Conservation (phyloP, 192 early-diverging fungal species). For the Gigaspora rosea region DNA sequence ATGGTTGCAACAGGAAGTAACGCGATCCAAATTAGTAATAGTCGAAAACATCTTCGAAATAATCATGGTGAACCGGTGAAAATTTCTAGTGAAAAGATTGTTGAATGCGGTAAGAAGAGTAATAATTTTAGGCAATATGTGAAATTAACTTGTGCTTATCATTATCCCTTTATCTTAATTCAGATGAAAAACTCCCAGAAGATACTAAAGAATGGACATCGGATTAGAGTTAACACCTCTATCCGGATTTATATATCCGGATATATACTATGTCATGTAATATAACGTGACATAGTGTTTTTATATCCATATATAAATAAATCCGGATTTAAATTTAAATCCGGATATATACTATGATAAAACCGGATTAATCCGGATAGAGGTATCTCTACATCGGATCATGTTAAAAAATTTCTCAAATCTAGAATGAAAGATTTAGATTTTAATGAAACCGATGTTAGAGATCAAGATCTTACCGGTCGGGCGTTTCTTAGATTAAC, state of each 20-base stretch:
- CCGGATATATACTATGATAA: no score
- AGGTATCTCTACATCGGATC: no score
- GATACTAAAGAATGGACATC: background rate
- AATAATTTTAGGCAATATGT: background rate
- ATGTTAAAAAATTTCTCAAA: constrained; percentile 14
- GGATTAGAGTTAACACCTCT: no score
- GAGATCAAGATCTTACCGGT: constrained; percentile 4
- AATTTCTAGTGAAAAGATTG: background rate
- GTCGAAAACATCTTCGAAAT: background rate
- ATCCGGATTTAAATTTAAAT: no score
- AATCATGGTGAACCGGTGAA: constrained; percentile 4
- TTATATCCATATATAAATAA: no score
- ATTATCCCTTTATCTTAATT: background rate
- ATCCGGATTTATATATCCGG: no score
- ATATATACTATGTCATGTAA: no score
- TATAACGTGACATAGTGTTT: no score
- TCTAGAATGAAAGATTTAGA: constrained; percentile 9
- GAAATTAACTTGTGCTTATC: constrained; percentile 7
- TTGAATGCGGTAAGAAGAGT: constrained; percentile 8
- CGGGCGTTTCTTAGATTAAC: background rate
- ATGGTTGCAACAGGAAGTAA: constrained; percentile 7
- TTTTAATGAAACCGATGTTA: constrained; percentile 4
- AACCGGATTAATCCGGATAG: no score
- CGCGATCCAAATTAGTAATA: constrained; percentile 8
- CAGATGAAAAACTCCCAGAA: background rate